Percentiles rank a stretch among this genome's conserved stretches.
Conservation (phyloP, 2,329 filamentous ascomycete genomes). For the Aspergillus eucalypticola region DNA sequence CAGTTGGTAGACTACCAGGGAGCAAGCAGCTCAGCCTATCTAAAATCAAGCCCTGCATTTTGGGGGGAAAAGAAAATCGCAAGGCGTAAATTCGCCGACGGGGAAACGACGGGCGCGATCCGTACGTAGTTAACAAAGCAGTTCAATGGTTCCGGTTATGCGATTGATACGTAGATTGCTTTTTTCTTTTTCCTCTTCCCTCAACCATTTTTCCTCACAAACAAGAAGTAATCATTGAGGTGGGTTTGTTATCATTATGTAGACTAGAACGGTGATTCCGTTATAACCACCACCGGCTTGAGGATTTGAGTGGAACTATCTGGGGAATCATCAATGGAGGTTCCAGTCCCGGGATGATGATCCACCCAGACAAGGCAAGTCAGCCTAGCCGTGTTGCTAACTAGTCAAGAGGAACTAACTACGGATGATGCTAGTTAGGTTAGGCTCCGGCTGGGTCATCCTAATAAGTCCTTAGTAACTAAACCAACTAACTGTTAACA, state of each 20-base stretch:
- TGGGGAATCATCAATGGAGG: conserved; percentile 3
- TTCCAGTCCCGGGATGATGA: conserved; percentile 12
- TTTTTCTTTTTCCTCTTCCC: too few relatives aligned
- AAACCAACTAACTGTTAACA: not conserved
- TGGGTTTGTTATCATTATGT: not conserved
- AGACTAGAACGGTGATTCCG: not conserved
- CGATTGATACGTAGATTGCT: not conserved
- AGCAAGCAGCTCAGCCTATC: not conserved
- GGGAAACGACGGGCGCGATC: not conserved
- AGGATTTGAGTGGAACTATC: conserved; percentile 10
- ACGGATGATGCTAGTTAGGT: not conserved
- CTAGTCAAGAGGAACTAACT: not conserved
- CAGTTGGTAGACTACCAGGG: not conserved
- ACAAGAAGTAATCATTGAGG: too few relatives aligned
- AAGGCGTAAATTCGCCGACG: conserved; percentile 2
- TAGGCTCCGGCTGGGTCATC: not conserved
- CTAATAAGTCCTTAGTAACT: not conserved
- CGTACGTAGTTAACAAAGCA: not conserved
- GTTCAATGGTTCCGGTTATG: not conserved
- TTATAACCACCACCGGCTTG: not conserved
- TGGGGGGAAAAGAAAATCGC: not conserved
- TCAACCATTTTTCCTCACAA: too few relatives aligned
- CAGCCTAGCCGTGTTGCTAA: not conserved
- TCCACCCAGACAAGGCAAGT: conserved; percentile 11
- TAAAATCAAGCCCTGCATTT: conserved; percentile 1